Evolutionary conservation across 441 rosid genomes (phyloP).

Genomic region (Isatis lusitanica): DNA sequence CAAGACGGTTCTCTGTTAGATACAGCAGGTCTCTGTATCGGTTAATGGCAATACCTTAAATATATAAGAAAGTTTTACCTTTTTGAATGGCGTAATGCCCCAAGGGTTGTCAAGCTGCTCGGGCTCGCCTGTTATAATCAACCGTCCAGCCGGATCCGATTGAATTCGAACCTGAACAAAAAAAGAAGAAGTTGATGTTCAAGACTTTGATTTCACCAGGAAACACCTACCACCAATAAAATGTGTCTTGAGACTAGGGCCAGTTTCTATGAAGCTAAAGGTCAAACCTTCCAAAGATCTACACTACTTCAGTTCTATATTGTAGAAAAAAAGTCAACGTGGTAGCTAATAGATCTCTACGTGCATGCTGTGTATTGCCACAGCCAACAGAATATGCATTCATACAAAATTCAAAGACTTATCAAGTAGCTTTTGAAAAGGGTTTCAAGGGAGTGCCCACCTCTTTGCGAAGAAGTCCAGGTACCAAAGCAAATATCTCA

Average conservation of each 20-base stretch:
- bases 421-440: constrained; percentile 9
- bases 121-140: constrained; percentile 85
- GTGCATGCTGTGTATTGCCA: constrained; percentile 8
- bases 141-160: constrained; percentile 83
- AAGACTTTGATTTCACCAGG: background rate
- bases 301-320: background rate
- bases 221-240: background rate
- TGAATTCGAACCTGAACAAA: constrained; percentile 72
- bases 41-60: background rate
- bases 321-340: background rate
- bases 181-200: constrained; percentile 8
- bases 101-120: constrained; percentile 89
- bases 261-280: background rate
- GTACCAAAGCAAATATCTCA: constrained; percentile 86
- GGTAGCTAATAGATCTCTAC: background rate
- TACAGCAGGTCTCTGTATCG: background rate
- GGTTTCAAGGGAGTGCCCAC: constrained; percentile 43
- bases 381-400: background rate
- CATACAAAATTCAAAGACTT: constrained; percentile 6
- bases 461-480: constrained; percentile 89
- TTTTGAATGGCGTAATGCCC: constrained; percentile 91
- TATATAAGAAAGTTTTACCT: constrained; percentile 48
- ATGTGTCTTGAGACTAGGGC: background rate
- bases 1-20: background rate
- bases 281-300: background rate